Percentiles rank a stretch among this genome's conserved stretches.
These are phyloP conservation scores for Trichoderma guizhouense DNA, from an alignment of 2,329 filamentous ascomycete genomes.

Conservation along the genomic window DNA sequence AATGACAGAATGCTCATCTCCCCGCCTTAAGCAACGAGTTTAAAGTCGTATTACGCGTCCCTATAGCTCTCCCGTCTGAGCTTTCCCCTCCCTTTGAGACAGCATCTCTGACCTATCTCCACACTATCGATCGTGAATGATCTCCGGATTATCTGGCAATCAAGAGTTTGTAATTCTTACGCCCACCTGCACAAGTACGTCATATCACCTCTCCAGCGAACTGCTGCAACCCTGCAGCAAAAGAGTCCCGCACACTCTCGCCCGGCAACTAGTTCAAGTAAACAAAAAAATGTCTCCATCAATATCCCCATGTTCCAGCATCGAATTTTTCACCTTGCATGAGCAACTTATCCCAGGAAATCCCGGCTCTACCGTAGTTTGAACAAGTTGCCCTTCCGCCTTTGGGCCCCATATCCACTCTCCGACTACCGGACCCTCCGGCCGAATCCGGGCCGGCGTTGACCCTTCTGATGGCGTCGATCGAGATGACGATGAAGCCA, in stretches of 20 bases:
- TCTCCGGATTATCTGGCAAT: background rate
- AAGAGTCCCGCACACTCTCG: background rate
- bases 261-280: background rate
- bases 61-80: background rate
- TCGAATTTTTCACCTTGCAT: background rate
- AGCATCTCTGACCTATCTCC: background rate
- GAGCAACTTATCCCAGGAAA: background rate
- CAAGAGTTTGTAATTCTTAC: background rate
- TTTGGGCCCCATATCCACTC: background rate
- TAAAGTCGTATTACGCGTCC: background rate
- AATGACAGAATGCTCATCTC: background rate
- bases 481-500: background rate
- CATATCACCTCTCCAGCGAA: background rate
- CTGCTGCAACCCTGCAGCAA: background rate
- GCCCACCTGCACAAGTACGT: background rate
- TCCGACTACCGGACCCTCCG: slow-evolving; percentile 1
- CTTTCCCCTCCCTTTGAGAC: background rate
- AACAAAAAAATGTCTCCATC: background rate
- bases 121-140: background rate
- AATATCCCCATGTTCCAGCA: background rate
- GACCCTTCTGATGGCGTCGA: background rate
- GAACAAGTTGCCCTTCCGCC: background rate
- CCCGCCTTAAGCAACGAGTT: background rate
- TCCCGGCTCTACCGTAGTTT: background rate
- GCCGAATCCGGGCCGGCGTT: background rate